Percentiles rank a stretch among this genome's conserved stretches.
Conservation (phyloP, 306 rosid species). For the Alnus rubra region DNA sequence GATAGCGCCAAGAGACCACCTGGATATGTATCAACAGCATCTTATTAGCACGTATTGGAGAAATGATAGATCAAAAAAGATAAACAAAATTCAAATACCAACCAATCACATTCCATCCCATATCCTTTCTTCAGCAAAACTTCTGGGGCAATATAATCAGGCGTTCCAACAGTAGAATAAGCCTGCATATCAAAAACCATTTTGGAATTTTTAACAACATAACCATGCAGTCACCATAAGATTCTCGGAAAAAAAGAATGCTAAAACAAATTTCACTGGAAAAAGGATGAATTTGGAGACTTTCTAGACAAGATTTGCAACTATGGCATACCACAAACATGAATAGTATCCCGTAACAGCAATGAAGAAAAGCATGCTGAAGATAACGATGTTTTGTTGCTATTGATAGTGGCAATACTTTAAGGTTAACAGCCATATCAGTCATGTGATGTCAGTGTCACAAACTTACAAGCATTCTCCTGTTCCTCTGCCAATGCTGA, state of each 20-base stretch:
- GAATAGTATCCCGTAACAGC: slow-evolving; percentile 19
- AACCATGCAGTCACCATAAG: slow-evolving; percentile 2
- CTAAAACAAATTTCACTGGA: slow-evolving; percentile 10
- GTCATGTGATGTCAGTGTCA: slow-evolving; percentile 19
- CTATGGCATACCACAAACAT: slow-evolving; percentile 3
- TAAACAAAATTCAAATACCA: slow-evolving; percentile 35
- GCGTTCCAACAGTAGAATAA: slow-evolving; percentile 97
- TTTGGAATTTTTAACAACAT: slow-evolving; percentile 8
- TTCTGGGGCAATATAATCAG: slow-evolving; percentile 98
- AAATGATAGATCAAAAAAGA: slow-evolving; percentile 18
- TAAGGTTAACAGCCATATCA: slow-evolving; percentile 17
- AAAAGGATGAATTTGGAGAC: slow-evolving; percentile 9
- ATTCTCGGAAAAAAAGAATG: slow-evolving; percentile 6
- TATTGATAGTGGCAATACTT: slow-evolving; percentile 25
- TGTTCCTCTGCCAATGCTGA: slow-evolving; percentile 97
- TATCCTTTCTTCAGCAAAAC: slow-evolving; percentile 98
- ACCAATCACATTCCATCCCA: slow-evolving; percentile 99
- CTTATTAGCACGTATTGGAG: slow-evolving; percentile 26
- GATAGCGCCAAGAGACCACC: slow-evolving; percentile 99
- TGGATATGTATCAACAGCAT: slow-evolving; percentile 39
- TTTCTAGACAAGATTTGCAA: slow-evolving; percentile 19
- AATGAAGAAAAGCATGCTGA: slow-evolving; percentile 7
- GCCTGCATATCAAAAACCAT: slow-evolving; percentile 59
- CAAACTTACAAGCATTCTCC: slow-evolving; percentile 93
- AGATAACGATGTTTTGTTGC: background rate